phyloP scores from a whole-genome alignment of 176 grass and related monocot species.

The Bromus sterilis region DNA sequence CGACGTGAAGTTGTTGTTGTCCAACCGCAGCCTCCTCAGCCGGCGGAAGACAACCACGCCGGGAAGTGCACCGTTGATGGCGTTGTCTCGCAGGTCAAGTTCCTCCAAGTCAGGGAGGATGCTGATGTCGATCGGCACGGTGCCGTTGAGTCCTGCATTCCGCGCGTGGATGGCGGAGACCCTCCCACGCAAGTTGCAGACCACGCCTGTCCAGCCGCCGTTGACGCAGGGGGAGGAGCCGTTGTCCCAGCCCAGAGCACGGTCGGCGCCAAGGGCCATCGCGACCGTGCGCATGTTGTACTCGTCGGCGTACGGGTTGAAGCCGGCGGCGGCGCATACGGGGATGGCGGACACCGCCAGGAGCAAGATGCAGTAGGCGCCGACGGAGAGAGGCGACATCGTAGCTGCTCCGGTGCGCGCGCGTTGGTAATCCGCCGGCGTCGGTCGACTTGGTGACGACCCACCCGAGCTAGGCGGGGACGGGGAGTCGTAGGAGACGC shows the following conservation, averaged over 20 bases:
- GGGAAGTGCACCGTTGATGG: neutral
- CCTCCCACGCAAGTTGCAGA: neutral
- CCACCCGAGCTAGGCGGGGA: no score
- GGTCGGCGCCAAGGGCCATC: neutral
- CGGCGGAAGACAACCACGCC: neutral
- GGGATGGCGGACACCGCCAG: neutral
- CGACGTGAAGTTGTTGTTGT: slow-evolving; percentile 14
- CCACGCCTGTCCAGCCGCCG: neutral
- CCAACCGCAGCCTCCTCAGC: no score
- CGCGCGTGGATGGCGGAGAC: neutral
- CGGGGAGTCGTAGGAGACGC: no score
- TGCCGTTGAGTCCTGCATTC: neutral
- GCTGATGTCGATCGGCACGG: neutral
- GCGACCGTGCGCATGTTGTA: neutral
- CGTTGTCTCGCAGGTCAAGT: neutral
- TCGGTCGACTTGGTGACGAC: no score
- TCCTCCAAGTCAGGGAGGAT: neutral
- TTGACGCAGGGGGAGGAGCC: neutral
- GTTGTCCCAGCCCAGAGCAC: neutral
- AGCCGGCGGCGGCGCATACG: neutral
- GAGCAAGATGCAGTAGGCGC: neutral
- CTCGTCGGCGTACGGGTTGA: neutral
- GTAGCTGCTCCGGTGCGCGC: neutral
- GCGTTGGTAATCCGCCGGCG: no score
- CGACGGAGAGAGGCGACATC: no score